Conservation (phyloP, 2,329 filamentous ascomycete species). For the Sphaerostilbella broomeana region DNA sequence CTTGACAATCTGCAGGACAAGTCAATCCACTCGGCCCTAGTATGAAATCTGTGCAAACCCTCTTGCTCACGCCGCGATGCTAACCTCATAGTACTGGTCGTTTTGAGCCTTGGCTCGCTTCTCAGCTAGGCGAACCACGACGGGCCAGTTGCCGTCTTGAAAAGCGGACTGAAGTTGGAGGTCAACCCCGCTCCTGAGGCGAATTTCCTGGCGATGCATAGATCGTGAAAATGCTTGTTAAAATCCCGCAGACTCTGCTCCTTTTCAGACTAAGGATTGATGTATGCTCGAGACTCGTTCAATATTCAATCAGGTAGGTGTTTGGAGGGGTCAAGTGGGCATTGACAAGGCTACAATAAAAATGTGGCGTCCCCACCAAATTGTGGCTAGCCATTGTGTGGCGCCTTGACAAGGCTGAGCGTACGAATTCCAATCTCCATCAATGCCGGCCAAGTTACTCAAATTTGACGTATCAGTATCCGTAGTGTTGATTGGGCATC, state of each 20-base stretch:
- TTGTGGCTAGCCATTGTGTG: neutral
- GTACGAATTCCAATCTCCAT: no score
- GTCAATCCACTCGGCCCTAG: neutral
- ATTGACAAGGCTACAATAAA: neutral
- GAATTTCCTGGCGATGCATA: constrained; percentile 31
- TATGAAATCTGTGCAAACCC: neutral
- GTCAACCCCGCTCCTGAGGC: constrained; percentile 45
- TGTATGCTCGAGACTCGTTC: no score
- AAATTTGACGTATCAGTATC: no score
- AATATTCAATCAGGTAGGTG: neutral
- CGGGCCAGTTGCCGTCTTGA: constrained; percentile 46
- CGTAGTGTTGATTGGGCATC: no score
- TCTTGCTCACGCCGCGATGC: constrained; percentile 10
- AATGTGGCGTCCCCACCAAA: neutral
- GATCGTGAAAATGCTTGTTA: no score
- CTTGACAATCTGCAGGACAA: constrained; percentile 40
- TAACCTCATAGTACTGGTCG: constrained; percentile 51
- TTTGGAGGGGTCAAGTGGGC: neutral
- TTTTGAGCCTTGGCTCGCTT: constrained; percentile 43
- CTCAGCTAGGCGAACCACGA: constrained; percentile 45
- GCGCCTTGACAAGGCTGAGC: neutral
- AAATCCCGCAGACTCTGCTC: no score
- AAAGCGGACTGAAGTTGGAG: constrained; percentile 51
- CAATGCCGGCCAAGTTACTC: no score
- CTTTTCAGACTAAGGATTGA: no score